These are phyloP conservation scores for Xanthoconium stramineum DNA, from an alignment of 768 basidiomycete genomes.

Conservation along the genomic window DNA sequence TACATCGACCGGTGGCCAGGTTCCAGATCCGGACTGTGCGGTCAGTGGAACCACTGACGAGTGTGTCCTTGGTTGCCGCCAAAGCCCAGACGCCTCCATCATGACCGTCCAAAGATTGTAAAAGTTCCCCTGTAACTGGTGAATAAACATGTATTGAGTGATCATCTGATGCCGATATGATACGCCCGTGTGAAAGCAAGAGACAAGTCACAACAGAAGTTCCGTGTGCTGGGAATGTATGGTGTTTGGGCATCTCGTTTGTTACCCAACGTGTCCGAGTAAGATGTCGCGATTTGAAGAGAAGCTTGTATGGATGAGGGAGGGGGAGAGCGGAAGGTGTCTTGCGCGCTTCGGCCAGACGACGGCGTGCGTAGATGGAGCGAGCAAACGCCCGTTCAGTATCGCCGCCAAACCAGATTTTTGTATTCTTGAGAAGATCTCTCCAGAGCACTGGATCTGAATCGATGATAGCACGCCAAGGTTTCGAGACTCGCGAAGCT, in stretches of 20 bases:
- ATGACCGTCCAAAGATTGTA: constrained; percentile 80
- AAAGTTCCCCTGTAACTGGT: constrained; percentile 73
- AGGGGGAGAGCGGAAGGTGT: constrained; percentile 55
- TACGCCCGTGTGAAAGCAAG: constrained; percentile 89
- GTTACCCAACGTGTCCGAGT: constrained; percentile 79
- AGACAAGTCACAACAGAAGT: constrained; percentile 93
- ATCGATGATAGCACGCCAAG: constrained; percentile 92
- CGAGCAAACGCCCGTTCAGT: constrained; percentile 79
- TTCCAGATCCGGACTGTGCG: constrained; percentile 94
- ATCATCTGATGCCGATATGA: constrained; percentile 97
- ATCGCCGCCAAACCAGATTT: constrained; percentile 86
- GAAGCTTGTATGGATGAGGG: constrained; percentile 85
- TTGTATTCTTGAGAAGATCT: constrained; percentile 76
- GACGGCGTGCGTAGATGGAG: constrained; percentile 61
- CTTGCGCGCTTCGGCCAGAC: constrained; percentile 40
- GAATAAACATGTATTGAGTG: constrained; percentile 95
- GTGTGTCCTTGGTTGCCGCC: constrained; percentile 80
- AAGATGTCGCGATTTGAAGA: constrained; percentile 88
- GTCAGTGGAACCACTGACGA: constrained; percentile 92
- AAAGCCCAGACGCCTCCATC: constrained; percentile 97
- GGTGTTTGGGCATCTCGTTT: constrained; percentile 67
- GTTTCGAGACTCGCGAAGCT: constrained; percentile 82
- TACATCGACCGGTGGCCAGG: constrained; percentile 72
- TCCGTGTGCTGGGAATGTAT: constrained; percentile 85
- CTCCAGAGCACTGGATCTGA: constrained; percentile 89